Evolutionary conservation across 345 rosid genomes (phyloP), one percentile per base, ranked within the genome.

Genomic region (Limnanthes douglasii): DNA sequence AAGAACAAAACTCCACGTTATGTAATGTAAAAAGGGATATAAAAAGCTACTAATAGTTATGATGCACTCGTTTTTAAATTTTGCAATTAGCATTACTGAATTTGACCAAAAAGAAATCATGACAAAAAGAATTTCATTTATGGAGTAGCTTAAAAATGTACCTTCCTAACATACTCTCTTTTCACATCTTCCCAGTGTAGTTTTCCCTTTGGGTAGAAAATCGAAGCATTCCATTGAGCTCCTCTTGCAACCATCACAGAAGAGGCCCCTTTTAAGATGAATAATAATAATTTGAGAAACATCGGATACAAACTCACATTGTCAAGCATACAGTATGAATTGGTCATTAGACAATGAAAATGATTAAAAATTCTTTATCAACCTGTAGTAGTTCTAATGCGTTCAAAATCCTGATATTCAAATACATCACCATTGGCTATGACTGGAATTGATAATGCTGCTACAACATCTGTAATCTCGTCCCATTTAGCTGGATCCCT

Each of bases 241-340:
- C 95, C 97, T 66, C 97, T 78, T 7, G 85, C 95, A 56, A 68
- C 88, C 95, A 86, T 86, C 54, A 73, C 80, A 3, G 97, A 73
- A 2, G 85, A 73, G 26, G 93, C 93, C 28, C 97, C 96, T 77
- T 56, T 18, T 45, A 31, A 43, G 27, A 45, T 43, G 12, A 4
- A 15, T 9, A 6, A 38, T 18, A n/a, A n/a, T n/a, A n/a, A n/a
- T n/a, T n/a, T n/a, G n/a, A n/a, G n/a, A n/a, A n/a, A n/a, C n/a
- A n/a, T n/a, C n/a, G n/a, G n/a, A n/a, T n/a, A n/a, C n/a, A n/a
- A n/a, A n/a, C n/a, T n/a, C n/a, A n/a, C n/a, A n/a, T n/a, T n/a
- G n/a, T n/a, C n/a, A n/a, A n/a, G n/a, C n/a, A n/a, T n/a, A n/a
- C n/a, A n/a, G n/a, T n/a, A n/a, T n/a, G n/a, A n/a, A n/a, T n/a